Base-by-base conservation (phyloP, 352 stramenopile genomes). In the Pythium sukuiense region DNA sequence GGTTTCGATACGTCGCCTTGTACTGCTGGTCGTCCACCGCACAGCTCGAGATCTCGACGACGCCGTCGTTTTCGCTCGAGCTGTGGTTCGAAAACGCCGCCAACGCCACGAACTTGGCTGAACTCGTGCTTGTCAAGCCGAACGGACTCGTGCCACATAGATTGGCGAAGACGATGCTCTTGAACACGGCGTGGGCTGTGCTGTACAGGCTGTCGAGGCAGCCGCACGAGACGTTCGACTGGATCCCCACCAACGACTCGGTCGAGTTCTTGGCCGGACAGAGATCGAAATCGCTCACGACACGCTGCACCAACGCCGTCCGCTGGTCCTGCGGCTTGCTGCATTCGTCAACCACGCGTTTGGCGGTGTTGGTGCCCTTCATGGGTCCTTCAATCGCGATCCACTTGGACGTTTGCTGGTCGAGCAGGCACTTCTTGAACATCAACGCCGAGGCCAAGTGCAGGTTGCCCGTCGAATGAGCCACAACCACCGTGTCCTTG, bases 391-490 rank as follows among this genome's bases (percentile, higher is more conserved):
- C 24, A 14, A 85, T 62, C 1, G 75, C 73, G 32, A 83, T 74
- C 77, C 77, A 85, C 53, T 78, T 79, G 55, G 74, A 73, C 18
- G 60, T 69, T 1, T 49, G 43, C 0, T 27, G 18, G 13, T 67
- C 61, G 52, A 85, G 65, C 11, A 33, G 43, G 58, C 77, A 85
- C 33, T 72, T 61, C n/a, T 62, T 55, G 7, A 56, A 59, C 29
- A 76, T 62, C 2, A 77, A 24, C 0, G 71, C 71, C 3, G 63
- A 55, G 5, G 72, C 73, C 8, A 78, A 60, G 52, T 79, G 70
- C 20, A 85, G 45, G 41, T 76, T 80, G 5, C 74, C 77, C 35
- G 75, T 76, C 55, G 77, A 85, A 48, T 85, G 73, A 4, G 74
- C 59, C 5, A 85, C 64, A 18, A 82, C 41, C 18, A 74, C 63